These are phyloP conservation scores for Coniochaeta ligniaria DNA, from an alignment of 2,329 filamentous ascomycete species.

Conservation along the genomic window DNA sequence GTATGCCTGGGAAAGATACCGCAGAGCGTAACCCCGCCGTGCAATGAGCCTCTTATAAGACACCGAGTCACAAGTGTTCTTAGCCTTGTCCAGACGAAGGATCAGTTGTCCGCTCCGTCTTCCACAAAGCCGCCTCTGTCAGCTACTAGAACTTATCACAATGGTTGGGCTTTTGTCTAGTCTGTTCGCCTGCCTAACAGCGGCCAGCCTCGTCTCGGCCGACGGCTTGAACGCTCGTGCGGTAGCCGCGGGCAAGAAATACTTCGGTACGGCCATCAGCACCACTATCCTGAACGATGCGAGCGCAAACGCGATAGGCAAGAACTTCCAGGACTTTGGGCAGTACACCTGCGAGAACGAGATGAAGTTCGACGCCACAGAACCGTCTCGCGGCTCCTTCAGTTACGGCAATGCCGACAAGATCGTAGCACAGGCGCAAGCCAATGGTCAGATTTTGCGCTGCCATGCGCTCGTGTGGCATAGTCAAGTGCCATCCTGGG, in stretches of 20 bases:
- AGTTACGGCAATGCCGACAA: constrained; percentile 50
- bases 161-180: not conserved
- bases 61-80: not conserved
- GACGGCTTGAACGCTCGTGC: constrained; percentile 6
- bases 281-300: constrained; percentile 41
- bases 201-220: constrained; percentile 1
- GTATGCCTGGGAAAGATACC: not conserved
- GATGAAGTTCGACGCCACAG: constrained; percentile 56
- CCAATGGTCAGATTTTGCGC: constrained; percentile 44
- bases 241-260: constrained; percentile 22
- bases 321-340: constrained; percentile 51
- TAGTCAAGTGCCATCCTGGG: constrained; percentile 40
- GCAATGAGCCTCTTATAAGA: not conserved
- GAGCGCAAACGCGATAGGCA: constrained; percentile 48
- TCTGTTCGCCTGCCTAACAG: not conserved
- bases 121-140: not conserved
- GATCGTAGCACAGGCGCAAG: constrained; percentile 38
- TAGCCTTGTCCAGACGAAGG: not conserved
- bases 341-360: constrained; percentile 58
- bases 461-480: constrained; percentile 54
- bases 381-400: constrained; percentile 50
- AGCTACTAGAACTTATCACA: not conserved
- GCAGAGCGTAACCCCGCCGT: not conserved
- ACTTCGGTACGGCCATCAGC: constrained; percentile 58
- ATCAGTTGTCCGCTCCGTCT: not conserved